Evolutionary conservation across 2,329 filamentous ascomycete genomes (phyloP), one percentile per base, ranked within the genome.

Genomic region (Neonectria faginata): DNA sequence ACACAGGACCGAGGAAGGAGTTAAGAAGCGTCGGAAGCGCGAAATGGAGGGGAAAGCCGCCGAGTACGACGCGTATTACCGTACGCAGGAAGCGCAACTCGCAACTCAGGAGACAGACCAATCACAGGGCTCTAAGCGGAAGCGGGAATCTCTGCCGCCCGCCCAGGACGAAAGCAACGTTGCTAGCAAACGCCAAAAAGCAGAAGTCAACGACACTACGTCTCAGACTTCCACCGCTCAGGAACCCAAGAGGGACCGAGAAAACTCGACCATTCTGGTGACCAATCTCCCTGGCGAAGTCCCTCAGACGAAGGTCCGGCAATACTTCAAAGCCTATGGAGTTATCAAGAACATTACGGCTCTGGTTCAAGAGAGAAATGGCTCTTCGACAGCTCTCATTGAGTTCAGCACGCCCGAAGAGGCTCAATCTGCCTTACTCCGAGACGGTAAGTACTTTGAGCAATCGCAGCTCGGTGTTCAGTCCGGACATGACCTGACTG

Each of bases 301-400:
- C 1, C 89, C 89, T 0, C 89, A 93, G 73, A 90, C 88, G 12
- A 91, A 91, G 71, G 81, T 98, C 14, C 89, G 91, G 61, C 92
- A 97, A 76, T 98, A 97, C 77, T 98, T 99, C 81, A 91, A 91
- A 74, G 93, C 94, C 67, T 97, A 94, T 72, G 96, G 96, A 12
- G 90, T 89, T 44, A 91, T 97, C 75, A 92, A 93, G 72, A 90
- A 90, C 67, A 82, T 97, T 33, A 91, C 88, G 48, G 82, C 95
- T 56, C 67, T 81, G 29, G 83, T 92, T 33, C 82, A 83, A 36
- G 89, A 93, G 47, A 79, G 85, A 2, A 84, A 89, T 51, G 83
- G 86, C 50, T 88, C 89, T 2, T 81, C 89, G 14, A 89, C 89
- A 4, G 93, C 93, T 2, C 83, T 96, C 50, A 89, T 99, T 54